phyloP scores from a whole-genome alignment of 805 yeast species.

The Hanseniaspora lindneri region DNA sequence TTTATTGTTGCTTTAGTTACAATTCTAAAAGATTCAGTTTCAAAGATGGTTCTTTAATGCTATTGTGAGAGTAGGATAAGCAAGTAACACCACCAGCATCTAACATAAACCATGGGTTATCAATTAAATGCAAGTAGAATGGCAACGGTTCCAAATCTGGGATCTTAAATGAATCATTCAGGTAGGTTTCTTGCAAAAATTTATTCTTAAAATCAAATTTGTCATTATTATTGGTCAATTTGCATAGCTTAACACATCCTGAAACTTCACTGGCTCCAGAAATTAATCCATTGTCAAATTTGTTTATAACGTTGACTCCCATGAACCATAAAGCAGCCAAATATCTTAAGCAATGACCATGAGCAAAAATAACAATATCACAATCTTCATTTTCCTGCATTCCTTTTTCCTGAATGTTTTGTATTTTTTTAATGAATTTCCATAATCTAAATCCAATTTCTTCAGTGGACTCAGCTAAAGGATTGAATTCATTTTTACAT shows the following conservation, averaged over 20 bases:
- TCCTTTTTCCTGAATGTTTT: conserved; percentile 45
- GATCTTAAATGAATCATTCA: conserved; percentile 25
- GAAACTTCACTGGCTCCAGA: background rate
- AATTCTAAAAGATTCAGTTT: conserved; percentile 43
- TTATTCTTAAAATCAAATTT: conserved; percentile 16
- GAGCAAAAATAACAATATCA: conserved; percentile 77
- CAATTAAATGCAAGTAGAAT: conserved; percentile 28
- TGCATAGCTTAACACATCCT: conserved; percentile 12
- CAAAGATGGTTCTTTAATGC: conserved; percentile 76
- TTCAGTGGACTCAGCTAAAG: conserved; percentile 56
- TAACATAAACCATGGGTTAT: conserved; percentile 68
- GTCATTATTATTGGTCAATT: background rate
- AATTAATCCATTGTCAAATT: conserved; percentile 8
- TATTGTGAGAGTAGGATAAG: conserved; percentile 76
- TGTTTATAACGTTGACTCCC: conserved; percentile 15
- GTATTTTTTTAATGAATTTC: conserved; percentile 51
- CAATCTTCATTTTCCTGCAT: conserved; percentile 41
- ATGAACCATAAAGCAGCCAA: conserved; percentile 80
- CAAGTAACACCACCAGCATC: conserved; percentile 97
- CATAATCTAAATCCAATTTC: conserved; percentile 67
- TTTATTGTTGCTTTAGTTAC: conserved; percentile 1
- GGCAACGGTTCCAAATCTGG: conserved; percentile 28
- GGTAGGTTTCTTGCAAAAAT: conserved; percentile 23
- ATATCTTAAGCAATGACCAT: conserved; percentile 85
- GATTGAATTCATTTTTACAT: conserved; percentile 46